Base-by-base conservation (phyloP, 2,329 filamentous ascomycete genomes). In the Tolypocladium paradoxum region DNA sequence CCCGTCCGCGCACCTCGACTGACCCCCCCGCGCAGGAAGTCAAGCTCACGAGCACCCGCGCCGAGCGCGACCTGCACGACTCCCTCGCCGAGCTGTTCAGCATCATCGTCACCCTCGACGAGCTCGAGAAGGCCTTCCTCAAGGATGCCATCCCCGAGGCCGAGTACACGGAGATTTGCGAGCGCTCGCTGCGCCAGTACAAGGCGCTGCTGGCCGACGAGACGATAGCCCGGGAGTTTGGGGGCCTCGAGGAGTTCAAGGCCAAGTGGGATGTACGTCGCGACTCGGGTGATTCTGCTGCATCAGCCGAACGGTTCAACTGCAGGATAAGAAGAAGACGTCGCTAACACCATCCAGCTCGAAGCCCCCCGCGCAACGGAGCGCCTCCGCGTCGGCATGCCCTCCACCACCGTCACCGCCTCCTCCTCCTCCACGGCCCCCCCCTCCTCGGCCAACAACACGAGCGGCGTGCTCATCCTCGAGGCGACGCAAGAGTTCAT, bases 401-500 rank as follows among this genome's bases (percentile, higher is more conserved):
- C 93, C 29, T 90, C 90, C 8, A 97, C 93, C 1, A 78, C 90
- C 1, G 70, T 85, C 22, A 79, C 76, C 12, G 76, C 79, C 58
- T 79, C 72, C 31, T 78, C 72, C 35, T 76, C 69, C 11, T 73
- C 69, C 36, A 66, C 68, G 36, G 70, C 65, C 54, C 70, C 73
- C 27, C 70, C 76, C 3, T 68, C 73, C 18, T 68, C 73, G 33
- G 65, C 73, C 48, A 74, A 73, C 61, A 77, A 76, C 59, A 75
- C 77, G 36, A 79, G 77, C 57, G 81, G 82, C 11, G 74, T 82
- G 3, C 70, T 96, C 36, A 95, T 97, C 54, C 75, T 95, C 43
- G 85, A 92, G 58, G 93, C 93, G 2, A 97, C 92, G 1, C 91
- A 99, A 69, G 95, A 96, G 68, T 99, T 99, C 69, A 99, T 99